These are phyloP conservation scores for Kodamaea sp. DNA, from an alignment of 1,139 yeast genomes.

Conservation along the genomic window DNA sequence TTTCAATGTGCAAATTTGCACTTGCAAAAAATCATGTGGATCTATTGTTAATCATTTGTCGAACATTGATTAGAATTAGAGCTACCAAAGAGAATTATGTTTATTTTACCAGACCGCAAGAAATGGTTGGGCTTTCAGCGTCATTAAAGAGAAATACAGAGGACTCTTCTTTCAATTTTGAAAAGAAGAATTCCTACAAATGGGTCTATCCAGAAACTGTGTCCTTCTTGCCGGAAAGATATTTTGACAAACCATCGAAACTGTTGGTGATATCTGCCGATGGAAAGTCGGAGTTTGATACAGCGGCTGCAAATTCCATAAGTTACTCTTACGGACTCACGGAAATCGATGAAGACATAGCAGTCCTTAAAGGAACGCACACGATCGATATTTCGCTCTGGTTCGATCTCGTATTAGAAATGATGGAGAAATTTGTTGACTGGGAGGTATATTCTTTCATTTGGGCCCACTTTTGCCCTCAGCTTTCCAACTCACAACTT, in stretches of 20 bases:
- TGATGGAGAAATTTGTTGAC: constrained; percentile 56
- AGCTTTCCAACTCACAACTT: constrained; percentile 61
- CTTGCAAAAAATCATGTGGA: constrained; percentile 28
- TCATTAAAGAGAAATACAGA: constrained; percentile 53
- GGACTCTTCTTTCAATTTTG: constrained; percentile 20
- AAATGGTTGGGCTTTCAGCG: constrained; percentile 68
- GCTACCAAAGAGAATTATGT: constrained; percentile 48
- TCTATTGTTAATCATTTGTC: constrained; percentile 49
- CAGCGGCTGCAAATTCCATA: not conserved
- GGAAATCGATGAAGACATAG: constrained; percentile 9
- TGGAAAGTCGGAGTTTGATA: not conserved
- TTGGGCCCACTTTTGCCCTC: constrained; percentile 72
- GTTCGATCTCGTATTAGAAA: constrained; percentile 51
- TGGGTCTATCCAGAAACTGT: constrained; percentile 69
- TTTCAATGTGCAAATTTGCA: constrained; percentile 29
- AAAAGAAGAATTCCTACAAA: constrained; percentile 15
- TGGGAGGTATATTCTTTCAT: constrained; percentile 75
- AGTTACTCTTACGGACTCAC: not conserved
- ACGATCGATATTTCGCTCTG: constrained; percentile 51
- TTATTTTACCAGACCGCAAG: constrained; percentile 55
- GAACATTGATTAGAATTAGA: constrained; percentile 58
- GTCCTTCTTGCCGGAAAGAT: constrained; percentile 46
- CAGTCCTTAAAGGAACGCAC: constrained; percentile 4
- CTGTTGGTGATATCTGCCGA: constrained; percentile 4
- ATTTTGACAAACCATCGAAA: constrained; percentile 35